phyloP scores from a whole-genome alignment of 2,329 filamentous ascomycete species.

The Nemania sp. region DNA sequence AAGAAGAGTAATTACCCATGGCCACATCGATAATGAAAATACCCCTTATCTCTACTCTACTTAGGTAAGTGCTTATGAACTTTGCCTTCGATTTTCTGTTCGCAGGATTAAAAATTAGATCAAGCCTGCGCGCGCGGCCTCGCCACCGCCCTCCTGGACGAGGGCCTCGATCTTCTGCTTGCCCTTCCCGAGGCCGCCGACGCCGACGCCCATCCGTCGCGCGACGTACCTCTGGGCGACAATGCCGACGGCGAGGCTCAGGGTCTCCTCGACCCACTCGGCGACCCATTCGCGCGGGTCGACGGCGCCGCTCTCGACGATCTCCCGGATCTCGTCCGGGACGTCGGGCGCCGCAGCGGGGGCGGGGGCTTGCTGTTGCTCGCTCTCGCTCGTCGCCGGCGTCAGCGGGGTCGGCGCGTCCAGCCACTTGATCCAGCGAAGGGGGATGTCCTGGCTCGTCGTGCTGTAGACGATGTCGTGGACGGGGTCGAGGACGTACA shows the following conservation, averaged over 20 bases:
- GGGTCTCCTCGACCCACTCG: slow-evolving; percentile 92
- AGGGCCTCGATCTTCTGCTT: slow-evolving; percentile 64
- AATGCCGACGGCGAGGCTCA: slow-evolving; percentile 78
- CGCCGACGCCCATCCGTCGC: slow-evolving; percentile 91
- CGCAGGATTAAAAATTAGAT: slow-evolving; percentile 44
- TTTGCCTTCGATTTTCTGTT: too few relatives aligned
- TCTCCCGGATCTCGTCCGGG: slow-evolving; percentile 85
- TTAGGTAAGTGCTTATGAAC: too few relatives aligned
- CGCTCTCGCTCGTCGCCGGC: slow-evolving; percentile 55
- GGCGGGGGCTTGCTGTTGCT: slow-evolving; percentile 32
- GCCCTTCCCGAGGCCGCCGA: slow-evolving; percentile 67
- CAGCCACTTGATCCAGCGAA: slow-evolving; percentile 88
- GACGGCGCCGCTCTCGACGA: slow-evolving; percentile 74
- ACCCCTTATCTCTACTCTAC: too few relatives aligned
- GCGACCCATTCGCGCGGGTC: slow-evolving; percentile 97
- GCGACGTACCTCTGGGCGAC: slow-evolving; percentile 96
- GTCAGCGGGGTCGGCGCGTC: slow-evolving; percentile 70
- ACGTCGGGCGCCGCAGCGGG: slow-evolving; percentile 46
- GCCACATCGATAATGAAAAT: not conserved
- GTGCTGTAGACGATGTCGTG: slow-evolving; percentile 87
- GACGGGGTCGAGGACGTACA: slow-evolving; percentile 84
- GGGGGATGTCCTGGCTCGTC: slow-evolving; percentile 80
- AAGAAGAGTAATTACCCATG: not conserved
- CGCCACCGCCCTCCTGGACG: slow-evolving; percentile 60
- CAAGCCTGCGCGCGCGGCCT: slow-evolving; percentile 63